Percentiles rank a stretch among this genome's conserved stretches.
Conservation (phyloP, 2,329 filamentous ascomycete species). For the Penicillium sp. region DNA sequence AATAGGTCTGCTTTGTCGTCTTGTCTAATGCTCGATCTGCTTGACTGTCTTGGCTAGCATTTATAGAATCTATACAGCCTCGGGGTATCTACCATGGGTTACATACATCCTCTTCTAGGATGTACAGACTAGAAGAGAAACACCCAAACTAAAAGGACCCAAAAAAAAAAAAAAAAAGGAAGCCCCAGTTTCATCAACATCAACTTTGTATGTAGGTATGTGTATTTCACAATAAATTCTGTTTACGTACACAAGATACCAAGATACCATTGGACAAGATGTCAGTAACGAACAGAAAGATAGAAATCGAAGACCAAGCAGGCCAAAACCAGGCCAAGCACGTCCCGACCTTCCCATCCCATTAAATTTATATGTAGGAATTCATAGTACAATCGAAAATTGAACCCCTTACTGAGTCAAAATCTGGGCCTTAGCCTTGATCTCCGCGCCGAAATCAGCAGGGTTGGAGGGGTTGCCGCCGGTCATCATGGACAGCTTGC, state of each 20-base stretch:
- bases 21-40: not conserved
- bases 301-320: not conserved
- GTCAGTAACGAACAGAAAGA: not conserved
- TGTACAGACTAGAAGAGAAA: not conserved
- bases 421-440: slow-evolving; percentile 23
- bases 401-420: slow-evolving; percentile 10
- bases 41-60: not conserved
- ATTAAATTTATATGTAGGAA: not conserved
- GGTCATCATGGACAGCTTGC: slow-evolving; percentile 31
- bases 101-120: not conserved
- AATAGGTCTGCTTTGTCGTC: not conserved
- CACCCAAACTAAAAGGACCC: not conserved
- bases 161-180: not conserved
- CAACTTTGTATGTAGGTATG: not conserved
- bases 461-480: slow-evolving; percentile 24
- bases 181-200: not conserved
- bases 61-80: not conserved
- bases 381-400: not conserved
- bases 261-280: not conserved
- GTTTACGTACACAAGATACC: too few species aligned
- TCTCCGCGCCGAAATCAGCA: slow-evolving; percentile 29
- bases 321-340: not conserved
- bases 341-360: not conserved
- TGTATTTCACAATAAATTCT: not conserved
- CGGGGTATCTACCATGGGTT: not conserved